These are phyloP conservation scores for Flaveria floridana DNA, from an alignment of 140 eudicot species.

Conservation along the genomic window DNA sequence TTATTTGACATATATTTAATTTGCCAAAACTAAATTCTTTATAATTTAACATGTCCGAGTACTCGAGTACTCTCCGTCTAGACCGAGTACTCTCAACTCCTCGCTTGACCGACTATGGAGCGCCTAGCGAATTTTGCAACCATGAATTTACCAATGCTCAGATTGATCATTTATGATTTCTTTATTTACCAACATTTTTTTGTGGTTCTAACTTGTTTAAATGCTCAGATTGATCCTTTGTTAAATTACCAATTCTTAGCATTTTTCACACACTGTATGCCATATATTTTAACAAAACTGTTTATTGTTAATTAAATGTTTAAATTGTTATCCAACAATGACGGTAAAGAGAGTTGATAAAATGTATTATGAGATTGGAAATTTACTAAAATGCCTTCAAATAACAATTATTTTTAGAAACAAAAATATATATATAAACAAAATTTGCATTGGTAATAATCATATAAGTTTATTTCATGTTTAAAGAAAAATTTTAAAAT, in stretches of 20 bases:
- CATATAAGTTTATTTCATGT: constrained; percentile 18
- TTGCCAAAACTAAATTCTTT: too few relatives aligned
- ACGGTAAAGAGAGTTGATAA: background rate
- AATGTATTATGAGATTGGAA: background rate
- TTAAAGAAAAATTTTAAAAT: background rate
- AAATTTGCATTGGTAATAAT: background rate
- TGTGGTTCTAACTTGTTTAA: background rate
- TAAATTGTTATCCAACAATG: background rate
- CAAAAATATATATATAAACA: background rate
- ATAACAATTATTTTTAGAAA: background rate
- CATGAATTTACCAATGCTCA: too few relatives aligned
- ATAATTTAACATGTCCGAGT: too few relatives aligned
- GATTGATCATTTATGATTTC: too few relatives aligned
- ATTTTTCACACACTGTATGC: background rate
- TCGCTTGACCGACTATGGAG: too few relatives aligned
- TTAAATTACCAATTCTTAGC: too few relatives aligned
- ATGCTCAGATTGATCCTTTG: background rate
- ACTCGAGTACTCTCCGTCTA: too few relatives aligned
- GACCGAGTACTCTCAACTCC: too few relatives aligned
- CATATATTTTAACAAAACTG: background rate
- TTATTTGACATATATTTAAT: too few relatives aligned
- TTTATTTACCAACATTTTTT: background rate
- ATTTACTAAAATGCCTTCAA: background rate
- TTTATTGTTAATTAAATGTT: background rate
- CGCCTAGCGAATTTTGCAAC: too few relatives aligned